These are phyloP conservation scores for Nepenthes alata DNA, from an alignment of 179 eudicot species.

Conservation along the genomic window DNA sequence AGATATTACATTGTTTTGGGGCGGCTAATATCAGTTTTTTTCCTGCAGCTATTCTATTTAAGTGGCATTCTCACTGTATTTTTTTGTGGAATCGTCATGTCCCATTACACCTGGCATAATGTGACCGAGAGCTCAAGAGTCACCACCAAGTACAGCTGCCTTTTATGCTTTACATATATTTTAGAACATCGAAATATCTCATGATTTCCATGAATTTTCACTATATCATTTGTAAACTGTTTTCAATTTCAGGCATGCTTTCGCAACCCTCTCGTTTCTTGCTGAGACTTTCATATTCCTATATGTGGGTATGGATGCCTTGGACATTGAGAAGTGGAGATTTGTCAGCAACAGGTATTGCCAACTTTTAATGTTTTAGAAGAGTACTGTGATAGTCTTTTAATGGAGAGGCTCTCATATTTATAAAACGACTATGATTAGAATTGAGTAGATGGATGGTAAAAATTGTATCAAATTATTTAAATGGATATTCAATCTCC, in stretches of 20 bases:
- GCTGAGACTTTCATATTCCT: conserved; percentile 85
- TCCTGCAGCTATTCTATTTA: conserved; percentile 60
- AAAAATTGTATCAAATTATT: too few species aligned
- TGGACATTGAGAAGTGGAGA: conserved; percentile 90
- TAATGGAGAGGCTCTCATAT: too few species aligned
- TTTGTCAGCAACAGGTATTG: conserved; percentile 57
- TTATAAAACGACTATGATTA: too few species aligned
- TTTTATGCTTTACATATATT: not conserved
- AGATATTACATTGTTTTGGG: too few species aligned
- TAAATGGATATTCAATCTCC: too few species aligned
- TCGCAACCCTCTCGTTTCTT: conserved; percentile 78
- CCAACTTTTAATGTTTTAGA: not conserved
- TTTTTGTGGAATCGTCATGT: conserved; percentile 97
- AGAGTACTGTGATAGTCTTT: too few species aligned
- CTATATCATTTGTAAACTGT: not conserved
- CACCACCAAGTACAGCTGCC: conserved; percentile 58
- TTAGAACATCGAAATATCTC: not conserved
- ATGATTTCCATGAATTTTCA: conserved; percentile 1
- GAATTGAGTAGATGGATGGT: too few species aligned
- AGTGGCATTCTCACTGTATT: conserved; percentile 96
- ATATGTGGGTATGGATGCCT: conserved; percentile 98
- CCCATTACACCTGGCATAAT: conserved; percentile 95
- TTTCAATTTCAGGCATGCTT: conserved; percentile 57
- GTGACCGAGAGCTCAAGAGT: conserved; percentile 78
- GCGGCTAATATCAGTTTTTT: conserved; percentile 6